Evolutionary conservation across 2,329 filamentous ascomycete genomes (phyloP).

Genomic region (Penicillium sp.): DNA sequence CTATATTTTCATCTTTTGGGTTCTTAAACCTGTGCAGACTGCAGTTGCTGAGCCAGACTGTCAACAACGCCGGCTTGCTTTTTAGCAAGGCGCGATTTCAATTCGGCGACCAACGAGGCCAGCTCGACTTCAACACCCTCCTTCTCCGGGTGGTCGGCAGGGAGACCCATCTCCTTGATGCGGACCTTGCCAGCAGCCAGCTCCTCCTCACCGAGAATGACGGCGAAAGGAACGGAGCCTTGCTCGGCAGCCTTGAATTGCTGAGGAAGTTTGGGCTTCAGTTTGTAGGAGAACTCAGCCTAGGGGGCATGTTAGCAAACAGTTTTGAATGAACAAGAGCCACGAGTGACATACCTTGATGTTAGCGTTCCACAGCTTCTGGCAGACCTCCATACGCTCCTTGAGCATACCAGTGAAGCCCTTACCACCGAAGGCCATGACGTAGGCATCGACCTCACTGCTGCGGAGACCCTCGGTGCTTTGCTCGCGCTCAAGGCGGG

Average conservation of each 20-base stretch:
- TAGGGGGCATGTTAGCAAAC: slow-evolving; percentile 32
- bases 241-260: slow-evolving; percentile 91
- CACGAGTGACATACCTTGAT: slow-evolving; percentile 63
- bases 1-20: slow-evolving; percentile 19
- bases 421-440: slow-evolving; percentile 93
- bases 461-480: slow-evolving; percentile 57
- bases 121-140: slow-evolving; percentile 75
- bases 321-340: neutral
- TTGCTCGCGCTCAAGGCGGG: slow-evolving; percentile 64
- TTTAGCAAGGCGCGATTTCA: slow-evolving; percentile 24
- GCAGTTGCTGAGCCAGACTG: slow-evolving; percentile 25
- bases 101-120: slow-evolving; percentile 25
- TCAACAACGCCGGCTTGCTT: slow-evolving; percentile 20
- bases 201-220: slow-evolving; percentile 92
- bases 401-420: slow-evolving; percentile 76
- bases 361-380: slow-evolving; percentile 78
- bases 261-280: slow-evolving; percentile 81
- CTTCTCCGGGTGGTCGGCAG: slow-evolving; percentile 84
- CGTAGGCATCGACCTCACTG: slow-evolving; percentile 83
- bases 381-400: slow-evolving; percentile 79
- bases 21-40: slow-evolving; percentile 21
- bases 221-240: slow-evolving; percentile 76
- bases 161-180: slow-evolving; percentile 80
- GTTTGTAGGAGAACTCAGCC: slow-evolving; percentile 86
- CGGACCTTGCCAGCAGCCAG: slow-evolving; percentile 78